Percentiles rank a stretch among this genome's conserved stretches.
phyloP scores from a whole-genome alignment of 768 basidiomycete genomes.

The Pleurotus cornucopiae region DNA sequence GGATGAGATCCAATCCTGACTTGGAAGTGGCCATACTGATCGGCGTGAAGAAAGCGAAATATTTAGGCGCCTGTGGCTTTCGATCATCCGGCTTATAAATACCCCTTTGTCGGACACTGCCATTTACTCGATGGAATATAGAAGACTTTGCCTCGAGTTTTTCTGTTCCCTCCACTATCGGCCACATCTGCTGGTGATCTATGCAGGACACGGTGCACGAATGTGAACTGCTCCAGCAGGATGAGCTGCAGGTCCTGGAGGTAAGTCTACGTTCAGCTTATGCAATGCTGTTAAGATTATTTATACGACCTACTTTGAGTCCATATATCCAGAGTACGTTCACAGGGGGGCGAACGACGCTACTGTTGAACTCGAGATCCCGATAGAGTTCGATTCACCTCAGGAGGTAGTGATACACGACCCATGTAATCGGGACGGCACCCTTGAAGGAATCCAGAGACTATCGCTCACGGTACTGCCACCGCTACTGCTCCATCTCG shows the following conservation, averaged over 20 bases:
- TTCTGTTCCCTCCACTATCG: neutral
- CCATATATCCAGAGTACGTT: slow-evolving; percentile 75
- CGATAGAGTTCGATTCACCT: slow-evolving; percentile 47
- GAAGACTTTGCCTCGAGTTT: too few relatives aligned
- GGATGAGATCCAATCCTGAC: slow-evolving; percentile 38
- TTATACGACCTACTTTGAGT: slow-evolving; percentile 31
- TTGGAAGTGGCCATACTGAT: neutral
- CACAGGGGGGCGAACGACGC: slow-evolving; percentile 36
- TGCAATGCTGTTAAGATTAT: neutral
- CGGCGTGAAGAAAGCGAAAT: neutral
- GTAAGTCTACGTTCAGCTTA: slow-evolving; percentile 28
- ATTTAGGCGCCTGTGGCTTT: neutral
- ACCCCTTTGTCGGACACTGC: neutral
- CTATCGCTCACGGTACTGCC: slow-evolving; percentile 52
- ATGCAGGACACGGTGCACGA: slow-evolving; percentile 12
- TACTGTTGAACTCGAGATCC: slow-evolving; percentile 55
- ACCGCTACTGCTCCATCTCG: slow-evolving; percentile 54
- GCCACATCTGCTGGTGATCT: slow-evolving; percentile 1
- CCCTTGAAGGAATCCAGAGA: neutral
- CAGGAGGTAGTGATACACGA: slow-evolving; percentile 5
- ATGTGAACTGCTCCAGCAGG: slow-evolving; percentile 37
- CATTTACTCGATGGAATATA: neutral
- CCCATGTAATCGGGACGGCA: slow-evolving; percentile 10
- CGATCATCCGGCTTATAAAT: neutral
- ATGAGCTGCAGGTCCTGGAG: slow-evolving; percentile 63